A percentile compares a stretch with the other conserved stretches of the same genome.
Conservation (phyloP, 2,329 filamentous ascomycete genomes). For the Alternaria metachromatica region DNA sequence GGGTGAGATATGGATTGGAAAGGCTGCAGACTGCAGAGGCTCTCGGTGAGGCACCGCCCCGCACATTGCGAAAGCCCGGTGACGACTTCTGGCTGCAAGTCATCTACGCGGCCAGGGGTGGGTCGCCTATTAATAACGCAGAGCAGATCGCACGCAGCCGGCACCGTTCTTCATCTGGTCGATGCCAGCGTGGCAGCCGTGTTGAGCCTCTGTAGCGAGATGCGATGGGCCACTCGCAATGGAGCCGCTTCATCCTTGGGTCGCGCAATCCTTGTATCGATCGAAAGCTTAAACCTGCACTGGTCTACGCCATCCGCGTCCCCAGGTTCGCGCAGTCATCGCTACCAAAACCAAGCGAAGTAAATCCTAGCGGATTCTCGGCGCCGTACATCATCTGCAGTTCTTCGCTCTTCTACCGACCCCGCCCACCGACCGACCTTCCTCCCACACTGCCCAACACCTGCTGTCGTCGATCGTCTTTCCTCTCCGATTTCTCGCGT, state of each 20-base stretch:
- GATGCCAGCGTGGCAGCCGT: slow-evolving; percentile 35
- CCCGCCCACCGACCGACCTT: slow-evolving; percentile 26
- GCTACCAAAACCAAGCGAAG: slow-evolving; percentile 31
- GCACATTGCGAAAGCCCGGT: slow-evolving; percentile 2
- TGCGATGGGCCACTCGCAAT: slow-evolving; percentile 34
- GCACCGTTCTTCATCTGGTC: slow-evolving; percentile 15
- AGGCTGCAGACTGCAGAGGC: not conserved
- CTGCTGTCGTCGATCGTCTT: slow-evolving; percentile 13
- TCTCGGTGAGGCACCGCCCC: slow-evolving; percentile 2
- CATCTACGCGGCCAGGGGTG: slow-evolving; percentile 14
- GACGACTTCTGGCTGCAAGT: slow-evolving; percentile 22
- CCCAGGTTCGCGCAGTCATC: slow-evolving; percentile 23
- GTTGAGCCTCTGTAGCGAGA: slow-evolving; percentile 31
- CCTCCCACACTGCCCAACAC: slow-evolving; percentile 18
- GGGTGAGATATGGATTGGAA: not conserved
- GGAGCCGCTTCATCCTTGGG: slow-evolving; percentile 18
- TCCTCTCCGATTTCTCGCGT: slow-evolving; percentile 43
- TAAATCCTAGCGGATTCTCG: slow-evolving; percentile 20
- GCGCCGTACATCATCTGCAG: slow-evolving; percentile 31
- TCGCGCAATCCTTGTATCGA: slow-evolving; percentile 22
- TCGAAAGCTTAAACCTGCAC: slow-evolving; percentile 46
- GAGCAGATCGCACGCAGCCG: slow-evolving; percentile 30
- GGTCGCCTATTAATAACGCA: slow-evolving; percentile 35
- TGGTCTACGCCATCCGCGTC: slow-evolving; percentile 21
- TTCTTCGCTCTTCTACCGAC: slow-evolving; percentile 27